Base-by-base conservation (phyloP, 495 filamentous ascomycete genomes). In the Talaromyces thailandensis region DNA sequence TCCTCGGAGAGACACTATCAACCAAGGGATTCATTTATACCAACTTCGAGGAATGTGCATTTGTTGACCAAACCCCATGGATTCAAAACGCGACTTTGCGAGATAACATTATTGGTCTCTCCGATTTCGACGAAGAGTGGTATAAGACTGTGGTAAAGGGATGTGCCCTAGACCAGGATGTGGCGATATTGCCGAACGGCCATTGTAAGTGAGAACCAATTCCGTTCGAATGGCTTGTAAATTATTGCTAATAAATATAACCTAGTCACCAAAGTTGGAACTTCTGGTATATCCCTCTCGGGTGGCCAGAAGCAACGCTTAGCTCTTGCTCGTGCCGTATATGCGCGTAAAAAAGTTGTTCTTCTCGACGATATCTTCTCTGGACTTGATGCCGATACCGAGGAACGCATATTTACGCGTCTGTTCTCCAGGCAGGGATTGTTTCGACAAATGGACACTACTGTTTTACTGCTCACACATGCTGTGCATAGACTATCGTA, bases 271-370 rank as follows among this genome's bases (percentile, higher is more conserved):
- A 61, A 29, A 2, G 59, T 61, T 25, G 59, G 59, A 28, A 28
- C 40, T 21, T 21, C 59, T 21, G 59, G 89, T 8, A 89, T 93
- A 65, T 92, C 91, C 65, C 75, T 93, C 2, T 89, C 85, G 58
- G 89, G 89, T 60, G 89, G 89, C 6, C 89, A 93, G 67, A 81
- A 86, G 66, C 92, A 89, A 88, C 78, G 89, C 29, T 76, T 92
- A 35, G 77, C 81, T 21, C 71, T 87, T 16, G 85, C 86, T 25
- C 71, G 86, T 25, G 82, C 82, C 43, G 70, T 85, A 4, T 88
- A 88, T 66, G 68, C 82, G 7, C 64, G 80, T 16, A 72, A 76
- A 12, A 73, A 80, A 28, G 67, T 85, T 7, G 65, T 84, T 31
- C 71, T 87, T 9, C 68, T 87, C 2, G 84, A 86, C 60, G 83